phyloP scores from a whole-genome alignment of 2,329 filamentous ascomycete species.

The Ophiosphaerella narmari region DNA sequence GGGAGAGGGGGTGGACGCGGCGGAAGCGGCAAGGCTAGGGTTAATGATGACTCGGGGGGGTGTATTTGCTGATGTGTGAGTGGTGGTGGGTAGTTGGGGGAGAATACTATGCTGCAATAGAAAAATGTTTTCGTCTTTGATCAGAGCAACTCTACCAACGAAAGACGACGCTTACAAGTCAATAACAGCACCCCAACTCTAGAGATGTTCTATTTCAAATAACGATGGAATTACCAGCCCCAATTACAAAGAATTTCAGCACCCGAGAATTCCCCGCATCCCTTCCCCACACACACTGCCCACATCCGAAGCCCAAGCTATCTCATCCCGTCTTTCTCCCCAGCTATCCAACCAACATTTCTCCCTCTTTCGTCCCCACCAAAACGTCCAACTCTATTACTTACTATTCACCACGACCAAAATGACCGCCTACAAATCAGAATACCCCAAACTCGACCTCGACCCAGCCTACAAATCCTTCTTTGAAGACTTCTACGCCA shows the following conservation, averaged over 20 bases:
- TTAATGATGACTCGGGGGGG: slow-evolving; percentile 29
- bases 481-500: slow-evolving; percentile 54
- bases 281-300: not conserved
- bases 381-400: not conserved
- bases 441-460: slow-evolving; percentile 43
- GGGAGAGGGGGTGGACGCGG: slow-evolving; percentile 23
- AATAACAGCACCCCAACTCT: too few relatives aligned
- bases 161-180: too few relatives aligned
- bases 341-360: not conserved
- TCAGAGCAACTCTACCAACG: not conserved
- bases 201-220: too few relatives aligned
- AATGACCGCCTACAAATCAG: slow-evolving; percentile 42
- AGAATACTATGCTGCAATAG: too few relatives aligned
- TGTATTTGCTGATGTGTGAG: slow-evolving; percentile 22
- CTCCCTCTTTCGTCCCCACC: not conserved
- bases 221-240: too few relatives aligned
- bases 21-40: slow-evolving; percentile 26
- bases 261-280: slow-evolving; percentile 13
- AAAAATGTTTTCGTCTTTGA: too few relatives aligned
- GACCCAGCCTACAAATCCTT: slow-evolving; percentile 50
- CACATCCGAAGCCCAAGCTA: slow-evolving; percentile 2
- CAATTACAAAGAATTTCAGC: not conserved
- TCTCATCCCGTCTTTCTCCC: slow-evolving; percentile 1
- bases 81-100: not conserved
- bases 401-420: not conserved